Base-by-base conservation (phyloP, 1,284 basidiomycete genomes). In the Ustilago vetiveriae region DNA sequence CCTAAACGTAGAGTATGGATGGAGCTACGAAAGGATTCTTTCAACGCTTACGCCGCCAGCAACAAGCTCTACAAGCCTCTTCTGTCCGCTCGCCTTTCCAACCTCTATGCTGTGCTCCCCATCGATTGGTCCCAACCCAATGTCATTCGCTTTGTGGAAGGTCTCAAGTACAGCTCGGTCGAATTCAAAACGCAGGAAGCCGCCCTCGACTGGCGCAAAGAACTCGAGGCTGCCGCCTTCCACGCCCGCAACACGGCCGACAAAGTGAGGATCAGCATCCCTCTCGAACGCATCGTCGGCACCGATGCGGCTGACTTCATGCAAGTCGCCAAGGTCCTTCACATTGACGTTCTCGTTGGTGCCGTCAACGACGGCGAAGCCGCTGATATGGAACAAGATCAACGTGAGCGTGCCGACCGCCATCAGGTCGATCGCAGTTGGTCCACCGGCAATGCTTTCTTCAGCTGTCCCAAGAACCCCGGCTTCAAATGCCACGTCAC, bases 141-240 rank as follows among this genome's bases (percentile, higher is more conserved):
- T 39, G 50, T 65, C 42, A 56, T 80, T 30, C 57, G 53, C 33
- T 53, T 80, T 19, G 49, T 71, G 6, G 51, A 66, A 21, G 65
- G 67, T 21, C 38, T 41, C 46, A 46, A 60, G 22, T 62, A 63
- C 37, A 56, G 60, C 40, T 41, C 56, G 3, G 29, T 78, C 39
- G 78, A 80, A 43, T 79, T 80, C 54, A 72, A 74, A 44, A 80
- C 76, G 4, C 50, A 73, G 37, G 76, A 76, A 39, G 69, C 73
- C 11, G 51, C 54, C 17, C 32, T 75, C 46, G 72, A 68, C 47
- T 73, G 70, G 76, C 63, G 71, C 51, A 49, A 65, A 32, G 68
- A 75, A 60, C 58, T 69, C 35, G 70, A 69, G 46, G 75, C 60
- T 37, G 72, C 68, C 41, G 62, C 66, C 37, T 76, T 59, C 52